Evolutionary conservation across 192 early-diverging fungal genomes (phyloP).

Genomic region (Endogone sp.): DNA sequence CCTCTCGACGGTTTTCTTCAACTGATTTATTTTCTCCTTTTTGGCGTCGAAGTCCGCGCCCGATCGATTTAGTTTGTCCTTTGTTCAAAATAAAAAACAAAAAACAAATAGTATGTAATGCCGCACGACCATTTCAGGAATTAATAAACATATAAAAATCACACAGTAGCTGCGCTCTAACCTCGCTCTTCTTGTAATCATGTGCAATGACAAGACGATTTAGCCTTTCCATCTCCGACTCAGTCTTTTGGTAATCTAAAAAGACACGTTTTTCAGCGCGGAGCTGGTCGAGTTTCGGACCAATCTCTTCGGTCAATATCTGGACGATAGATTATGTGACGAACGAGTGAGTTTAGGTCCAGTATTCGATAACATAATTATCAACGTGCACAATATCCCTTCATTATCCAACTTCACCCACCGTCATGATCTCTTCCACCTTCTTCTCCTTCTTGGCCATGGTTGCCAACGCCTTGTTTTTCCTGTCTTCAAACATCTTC

Average conservation of each 20-base stretch:
- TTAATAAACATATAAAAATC: not conserved
- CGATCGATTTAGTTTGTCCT: conserved; percentile 33
- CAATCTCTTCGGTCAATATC: conserved; percentile 86
- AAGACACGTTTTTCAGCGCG: conserved; percentile 82
- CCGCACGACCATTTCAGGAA: too few species aligned
- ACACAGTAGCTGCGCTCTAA: conserved; percentile 17
- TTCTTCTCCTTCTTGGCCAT: conserved; percentile 97
- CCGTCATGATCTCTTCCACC: conserved; percentile 82
- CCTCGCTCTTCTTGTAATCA: conserved; percentile 75
- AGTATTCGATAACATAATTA: not conserved
- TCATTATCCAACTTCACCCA: conserved; percentile 36
- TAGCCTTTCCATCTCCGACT: conserved; percentile 83
- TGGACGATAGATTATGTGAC: conserved; percentile 19
- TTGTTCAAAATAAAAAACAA: conserved; percentile 1
- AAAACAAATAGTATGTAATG: too few species aligned
- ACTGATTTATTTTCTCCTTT: conserved; percentile 19
- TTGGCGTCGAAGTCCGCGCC: conserved; percentile 33
- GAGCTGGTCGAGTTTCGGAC: conserved; percentile 87
- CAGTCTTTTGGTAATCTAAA: conserved; percentile 91
- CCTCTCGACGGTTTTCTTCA: conserved; percentile 36
- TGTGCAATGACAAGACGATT: conserved; percentile 78
- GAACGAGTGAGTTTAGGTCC: not conserved
- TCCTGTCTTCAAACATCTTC: conserved; percentile 97
- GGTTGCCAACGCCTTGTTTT: conserved; percentile 89
- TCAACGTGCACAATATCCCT: too few species aligned